Evolutionary conservation across 2,329 filamentous ascomycete genomes (phyloP), one percentile per base, ranked within the genome.

Genomic region (Aspergillus pseudonomiae): DNA sequence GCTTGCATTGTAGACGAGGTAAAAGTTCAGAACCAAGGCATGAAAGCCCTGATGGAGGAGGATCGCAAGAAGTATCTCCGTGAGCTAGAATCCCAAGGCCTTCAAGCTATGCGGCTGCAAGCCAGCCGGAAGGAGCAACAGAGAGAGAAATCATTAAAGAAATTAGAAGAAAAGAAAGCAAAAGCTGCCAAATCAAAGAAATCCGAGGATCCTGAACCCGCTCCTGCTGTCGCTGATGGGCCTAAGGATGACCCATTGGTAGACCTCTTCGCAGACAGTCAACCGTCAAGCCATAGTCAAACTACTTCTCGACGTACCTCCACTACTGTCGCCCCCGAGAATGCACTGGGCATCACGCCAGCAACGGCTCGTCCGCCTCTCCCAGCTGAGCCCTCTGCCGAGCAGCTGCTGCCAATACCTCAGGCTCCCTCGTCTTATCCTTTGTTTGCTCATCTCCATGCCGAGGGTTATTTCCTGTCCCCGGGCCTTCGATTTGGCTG

Each of bases 401-500:
- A 69, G 41, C 66, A 72, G 57, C 60, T 70, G 21, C 63, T 76
- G 39, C 58, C 72, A 21, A 64, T 78, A 21, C 78, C 78, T 6
- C 65, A 74, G 41, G 79, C 80, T 32, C 80, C 80, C 5, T 63
- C 76, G 2, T 89, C 88, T 2, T 94, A 92, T 70, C 88, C 92
- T 3, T 82, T 98, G 26, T 97, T 93, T 78, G 88, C 87, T 41
- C 89, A 95, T 74, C 82, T 99, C 30, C 92, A 97, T 73, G 83
- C 85, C 9, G 83, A 86, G 21, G 91, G 91, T 57, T 97, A 94
- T 79, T 98, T 91, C 80, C 88, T 95, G 73, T 94, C 93, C 60
- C 95, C 95, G 1, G 95, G 95, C 10, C 84, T 99, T 59, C 91
- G 95, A 30, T 99, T 99, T 73, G 95, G 95, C 30, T 96, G 94